Base-by-base conservation (phyloP, 371 early-diverging fungal genomes). In the Circinella minor region DNA sequence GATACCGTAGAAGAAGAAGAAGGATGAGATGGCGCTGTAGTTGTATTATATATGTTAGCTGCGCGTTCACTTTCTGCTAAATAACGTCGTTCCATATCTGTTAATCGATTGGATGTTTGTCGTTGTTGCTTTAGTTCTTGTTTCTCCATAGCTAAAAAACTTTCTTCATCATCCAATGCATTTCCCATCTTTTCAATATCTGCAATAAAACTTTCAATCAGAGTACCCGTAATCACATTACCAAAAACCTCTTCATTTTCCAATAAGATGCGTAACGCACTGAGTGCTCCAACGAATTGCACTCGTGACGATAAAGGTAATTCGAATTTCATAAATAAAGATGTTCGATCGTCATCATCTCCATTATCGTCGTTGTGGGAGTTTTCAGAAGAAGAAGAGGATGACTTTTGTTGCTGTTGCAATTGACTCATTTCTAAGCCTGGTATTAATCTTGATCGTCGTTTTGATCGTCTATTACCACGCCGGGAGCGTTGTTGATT, bases 241-340 rank as follows among this genome's bases (percentile, higher is more conserved):
- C 75, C 69, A 11, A 74, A 72, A 17, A 83, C 55, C 18, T 77
- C 74, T 13, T 74, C 75, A 55, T 83, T 83, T 63, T 79, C 83
- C 15, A 79, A 27, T n/a, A 83, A 47, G 3, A 83, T 75, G 10
- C 76, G 76, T n/a, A 83, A 71, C 0, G 81, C 75, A 47, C 78
- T 74, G n/a, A 81, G 36, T 37, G 79, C 77, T 13, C 81, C 81
- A 10, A 73, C 67, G 27, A 81, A 61, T 55, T 74, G 74, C 10
- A 74, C 43, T 10, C 75, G 69, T 3, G 72, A 59, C 0, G 63
- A 49, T 7, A 63, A 11, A 3, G 82, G 75, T 0, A 81, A 34
- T 34, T 76, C 76, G 37, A 75, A 77, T 9, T 75, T 68, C 60
- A 66, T 68, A 39, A 79, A 68, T 3, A 70, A 49, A 0, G 65